Conservation (phyloP, 2,329 filamentous ascomycete species). For the Diaporthe sp. region DNA sequence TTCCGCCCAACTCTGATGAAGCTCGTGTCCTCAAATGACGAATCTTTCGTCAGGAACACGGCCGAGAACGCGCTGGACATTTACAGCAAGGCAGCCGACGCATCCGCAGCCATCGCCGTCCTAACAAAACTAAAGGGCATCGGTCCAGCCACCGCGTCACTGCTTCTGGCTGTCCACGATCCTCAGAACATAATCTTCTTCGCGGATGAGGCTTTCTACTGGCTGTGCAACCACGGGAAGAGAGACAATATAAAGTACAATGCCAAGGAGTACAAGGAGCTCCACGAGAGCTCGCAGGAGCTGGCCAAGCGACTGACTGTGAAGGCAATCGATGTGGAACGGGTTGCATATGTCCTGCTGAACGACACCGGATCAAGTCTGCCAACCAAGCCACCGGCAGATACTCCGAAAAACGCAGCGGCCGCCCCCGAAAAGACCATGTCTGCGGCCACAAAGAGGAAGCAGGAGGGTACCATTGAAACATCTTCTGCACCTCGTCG, state of each 20-base stretch:
- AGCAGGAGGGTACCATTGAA: conserved; percentile 24
- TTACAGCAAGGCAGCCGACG: conserved; percentile 52
- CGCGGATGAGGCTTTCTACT: conserved; percentile 82
- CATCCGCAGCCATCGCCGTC: conserved; percentile 57
- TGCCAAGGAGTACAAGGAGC: conserved; percentile 71
- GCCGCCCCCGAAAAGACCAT: background rate
- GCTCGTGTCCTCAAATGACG: conserved; percentile 70
- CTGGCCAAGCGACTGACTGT: conserved; percentile 62
- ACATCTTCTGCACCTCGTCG: conserved; percentile 21
- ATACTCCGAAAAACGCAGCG: conserved; percentile 16
- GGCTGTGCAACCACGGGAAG: conserved; percentile 69
- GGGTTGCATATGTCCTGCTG: conserved; percentile 76
- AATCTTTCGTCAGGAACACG: conserved; percentile 54
- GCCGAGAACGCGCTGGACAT: conserved; percentile 62
- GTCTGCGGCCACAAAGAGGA: conserved; percentile 25
- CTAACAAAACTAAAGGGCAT: conserved; percentile 76
- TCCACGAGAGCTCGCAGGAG: conserved; percentile 56
- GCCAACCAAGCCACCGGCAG: conserved; percentile 1
- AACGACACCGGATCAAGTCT: conserved; percentile 43
- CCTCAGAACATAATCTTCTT: conserved; percentile 76
- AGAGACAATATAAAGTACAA: conserved; percentile 74
- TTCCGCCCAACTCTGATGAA: conserved; percentile 71
- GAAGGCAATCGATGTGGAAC: conserved; percentile 72
- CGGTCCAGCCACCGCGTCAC: conserved; percentile 82
- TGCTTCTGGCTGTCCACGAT: conserved; percentile 75